These are phyloP conservation scores for Penicillium sumatraense DNA, from an alignment of 2,329 filamentous ascomycete species.

Conservation along the genomic window DNA sequence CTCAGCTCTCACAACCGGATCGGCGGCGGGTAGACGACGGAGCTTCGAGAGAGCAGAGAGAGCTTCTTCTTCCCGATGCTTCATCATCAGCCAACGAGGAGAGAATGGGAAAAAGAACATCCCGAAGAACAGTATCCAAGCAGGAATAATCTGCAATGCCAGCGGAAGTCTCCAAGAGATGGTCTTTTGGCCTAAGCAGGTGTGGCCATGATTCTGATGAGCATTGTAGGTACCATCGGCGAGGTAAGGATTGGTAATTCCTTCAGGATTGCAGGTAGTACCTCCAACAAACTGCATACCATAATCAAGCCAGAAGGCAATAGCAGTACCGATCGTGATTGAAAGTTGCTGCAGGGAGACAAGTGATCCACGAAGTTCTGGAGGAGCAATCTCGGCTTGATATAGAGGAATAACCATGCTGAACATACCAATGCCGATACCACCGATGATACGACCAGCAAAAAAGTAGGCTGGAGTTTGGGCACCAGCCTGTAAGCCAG, in stretches of 20 bases:
- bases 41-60: conserved; percentile 66
- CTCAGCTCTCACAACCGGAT: conserved; percentile 74
- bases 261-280: conserved; percentile 9
- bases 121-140: conserved; percentile 67
- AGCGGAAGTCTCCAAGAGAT: conserved; percentile 54
- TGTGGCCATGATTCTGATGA: conserved; percentile 69
- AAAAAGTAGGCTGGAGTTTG: conserved; percentile 35
- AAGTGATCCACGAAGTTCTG: conserved; percentile 69
- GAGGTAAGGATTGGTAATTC: conserved; percentile 13
- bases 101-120: conserved; percentile 84
- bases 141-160: conserved; percentile 63
- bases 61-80: conserved; percentile 70
- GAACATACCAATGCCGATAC: conserved; percentile 36
- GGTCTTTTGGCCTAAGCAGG: conserved; percentile 63
- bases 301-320: conserved; percentile 61
- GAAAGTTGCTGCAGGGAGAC: conserved; percentile 69
- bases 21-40: conserved; percentile 63
- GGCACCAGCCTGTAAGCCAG: conserved; percentile 32
- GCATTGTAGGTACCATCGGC: conserved; percentile 60
- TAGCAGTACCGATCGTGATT: conserved; percentile 60
- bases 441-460: conserved; percentile 32
- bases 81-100: conserved; percentile 75
- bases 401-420: conserved; percentile 38
- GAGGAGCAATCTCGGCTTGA: conserved; percentile 50
- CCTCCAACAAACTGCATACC: conserved; percentile 58